These are phyloP conservation scores for Penstemon eatonii DNA, from an alignment of 257 asterid genomes.

Conservation along the genomic window DNA sequence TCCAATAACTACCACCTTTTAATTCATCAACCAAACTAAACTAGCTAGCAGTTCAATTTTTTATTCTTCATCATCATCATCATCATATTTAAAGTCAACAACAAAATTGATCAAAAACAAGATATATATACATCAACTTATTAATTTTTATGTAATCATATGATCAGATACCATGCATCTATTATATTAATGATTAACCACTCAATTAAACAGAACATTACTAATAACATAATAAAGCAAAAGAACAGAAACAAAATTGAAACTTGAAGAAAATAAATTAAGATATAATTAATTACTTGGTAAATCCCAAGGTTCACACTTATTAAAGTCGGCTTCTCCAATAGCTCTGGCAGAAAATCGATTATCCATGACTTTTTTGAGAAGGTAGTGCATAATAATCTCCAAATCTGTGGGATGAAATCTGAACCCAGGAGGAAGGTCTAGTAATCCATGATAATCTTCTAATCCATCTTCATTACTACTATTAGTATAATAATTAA, in stretches of 20 bases:
- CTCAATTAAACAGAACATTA: not conserved
- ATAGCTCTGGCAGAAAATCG: conserved; percentile 58
- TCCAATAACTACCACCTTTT: too few species aligned
- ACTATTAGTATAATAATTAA: not conserved
- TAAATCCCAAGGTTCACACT: conserved; percentile 93
- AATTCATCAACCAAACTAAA: not conserved
- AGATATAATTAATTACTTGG: conserved; percentile 49
- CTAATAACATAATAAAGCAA: not conserved
- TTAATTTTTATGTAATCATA: not conserved
- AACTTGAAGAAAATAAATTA: not conserved
- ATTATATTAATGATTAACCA: too few species aligned
- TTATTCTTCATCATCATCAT: too few species aligned
- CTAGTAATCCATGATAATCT: conserved; percentile 22
- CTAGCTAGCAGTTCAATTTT: not conserved
- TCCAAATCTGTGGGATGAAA: conserved; percentile 91
- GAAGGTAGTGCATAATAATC: conserved; percentile 65
- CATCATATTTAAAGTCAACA: not conserved
- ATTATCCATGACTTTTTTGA: conserved; percentile 52
- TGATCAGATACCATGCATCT: not conserved
- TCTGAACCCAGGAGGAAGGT: conserved; percentile 78
- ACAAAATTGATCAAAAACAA: not conserved
- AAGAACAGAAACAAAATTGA: not conserved
- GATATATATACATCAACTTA: not conserved
- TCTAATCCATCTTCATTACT: conserved; percentile 13
- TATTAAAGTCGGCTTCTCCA: conserved; percentile 81